These are phyloP conservation scores for Capillidium rhysosporum DNA, from an alignment of 371 early-diverging fungal species.

Conservation along the genomic window DNA sequence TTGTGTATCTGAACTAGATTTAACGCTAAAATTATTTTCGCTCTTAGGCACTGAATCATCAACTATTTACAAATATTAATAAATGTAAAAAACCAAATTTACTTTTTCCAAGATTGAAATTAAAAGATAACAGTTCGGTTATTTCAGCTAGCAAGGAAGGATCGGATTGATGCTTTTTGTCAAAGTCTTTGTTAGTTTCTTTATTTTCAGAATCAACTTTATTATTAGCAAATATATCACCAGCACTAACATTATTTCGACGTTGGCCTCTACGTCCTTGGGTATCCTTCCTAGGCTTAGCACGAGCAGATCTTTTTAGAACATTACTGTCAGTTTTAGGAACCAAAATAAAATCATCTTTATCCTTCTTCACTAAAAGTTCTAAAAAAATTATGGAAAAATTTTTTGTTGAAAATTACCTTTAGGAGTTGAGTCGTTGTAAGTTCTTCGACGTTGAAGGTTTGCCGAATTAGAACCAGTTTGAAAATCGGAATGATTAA, in stretches of 20 bases:
- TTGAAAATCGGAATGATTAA: neutral
- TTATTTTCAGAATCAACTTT: no score
- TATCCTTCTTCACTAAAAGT: constrained; percentile 5
- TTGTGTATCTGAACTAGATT: no score
- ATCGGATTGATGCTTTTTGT: no score
- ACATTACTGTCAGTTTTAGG: constrained; percentile 1
- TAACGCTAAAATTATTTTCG: no score
- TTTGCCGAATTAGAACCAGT: neutral
- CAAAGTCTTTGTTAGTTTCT: no score
- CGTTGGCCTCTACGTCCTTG: neutral
- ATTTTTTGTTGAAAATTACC: neutral
- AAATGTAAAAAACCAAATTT: no score
- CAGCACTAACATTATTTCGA: neutral
- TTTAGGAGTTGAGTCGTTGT: constrained; percentile 1
- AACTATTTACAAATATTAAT: no score
- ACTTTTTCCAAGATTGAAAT: no score
- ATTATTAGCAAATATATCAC: no score
- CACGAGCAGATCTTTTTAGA: neutral
- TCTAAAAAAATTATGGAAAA: neutral
- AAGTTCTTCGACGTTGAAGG: neutral
- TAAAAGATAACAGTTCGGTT: no score
- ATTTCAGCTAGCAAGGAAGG: no score
- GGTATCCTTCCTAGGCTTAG: constrained; percentile 2
- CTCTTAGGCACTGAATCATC: no score
- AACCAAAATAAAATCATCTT: neutral